A percentile compares a stretch with the other conserved stretches of the same genome.
Evolutionary conservation across 192 early-diverging fungal species (phyloP).

Genomic region (Pilaira anomala): DNA sequence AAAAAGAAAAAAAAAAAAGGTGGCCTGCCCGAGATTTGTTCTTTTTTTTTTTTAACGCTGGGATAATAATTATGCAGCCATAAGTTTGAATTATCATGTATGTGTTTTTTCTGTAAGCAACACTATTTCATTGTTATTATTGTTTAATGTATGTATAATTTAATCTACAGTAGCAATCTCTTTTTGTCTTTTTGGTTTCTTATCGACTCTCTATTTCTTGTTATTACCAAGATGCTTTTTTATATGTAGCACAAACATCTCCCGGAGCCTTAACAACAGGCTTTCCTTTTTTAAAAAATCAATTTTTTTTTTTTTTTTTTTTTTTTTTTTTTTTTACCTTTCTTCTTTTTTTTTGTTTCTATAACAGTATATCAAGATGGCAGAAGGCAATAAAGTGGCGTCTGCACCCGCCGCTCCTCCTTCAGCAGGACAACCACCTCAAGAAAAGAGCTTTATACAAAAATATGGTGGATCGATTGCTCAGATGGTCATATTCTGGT

Average conservation of each 20-base stretch:
- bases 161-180: no score
- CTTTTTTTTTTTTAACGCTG: no score
- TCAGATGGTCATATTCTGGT: slow-evolving; percentile 36
- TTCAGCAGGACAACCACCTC: background rate
- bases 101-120: no score
- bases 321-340: background rate
- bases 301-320: background rate
- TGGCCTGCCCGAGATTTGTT: background rate
- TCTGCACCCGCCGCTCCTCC: background rate
- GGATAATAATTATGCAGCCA: background rate
- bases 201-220: no score
- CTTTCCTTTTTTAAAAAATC: no score
- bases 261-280: no score
- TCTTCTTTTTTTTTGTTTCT: background rate
- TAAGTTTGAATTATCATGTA: no score
- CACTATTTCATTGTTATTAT: no score
- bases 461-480: slow-evolving; percentile 31
- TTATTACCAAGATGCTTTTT: no score
- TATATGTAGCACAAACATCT: no score
- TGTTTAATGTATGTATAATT: no score
- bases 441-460: slow-evolving; percentile 23
- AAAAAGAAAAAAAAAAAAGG: background rate
- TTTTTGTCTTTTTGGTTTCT: no score
- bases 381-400: slow-evolving; percentile 10
- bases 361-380: background rate